Evolutionary conservation across 108 stramenopile species (phyloP), one percentile per base, ranked within the genome.

Genomic region (Licmophora abbreviata): DNA sequence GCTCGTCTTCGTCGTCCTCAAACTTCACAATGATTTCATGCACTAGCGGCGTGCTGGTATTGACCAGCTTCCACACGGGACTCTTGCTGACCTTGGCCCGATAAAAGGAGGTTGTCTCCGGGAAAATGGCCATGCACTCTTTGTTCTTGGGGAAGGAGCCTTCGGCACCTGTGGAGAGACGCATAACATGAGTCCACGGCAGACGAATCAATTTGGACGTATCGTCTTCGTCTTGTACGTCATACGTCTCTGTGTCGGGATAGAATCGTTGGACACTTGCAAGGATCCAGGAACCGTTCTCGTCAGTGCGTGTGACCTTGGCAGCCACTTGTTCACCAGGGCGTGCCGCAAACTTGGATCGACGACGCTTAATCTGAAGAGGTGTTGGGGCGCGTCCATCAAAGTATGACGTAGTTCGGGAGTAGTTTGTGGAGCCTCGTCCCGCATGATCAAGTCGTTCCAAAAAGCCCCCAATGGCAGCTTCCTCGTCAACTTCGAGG

Each of bases 101-200:
- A 67, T 98, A 98, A 55, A 98, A 98, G 12, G 74, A 78, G 12
- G 95, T 97, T 1, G 95, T 98, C 70, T 97, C 95, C 1, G 97
- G 97, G 63, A 98, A 98, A 43, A 98, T 96, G n/a, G 97, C 97
- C 88, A 97, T 92, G 50, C 93, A 92, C 32, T 74, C 66, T 5
- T 84, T 83, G 4, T 88, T 85, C 66, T 92, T 94, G 4, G 71
- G 62, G 58, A 92, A 89, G 49, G 83, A 82, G 0, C 81, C 83
- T 61, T 95, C 93, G 9, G 74, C 69, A 11, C 90, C 93, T 1
- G 68, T 86, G 20, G 63, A 61, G 35, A 95, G 57, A 18, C 95
- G 70, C 88, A 93, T 93, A 43, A 95, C 92, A 64, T 92, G 86
- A 53, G 68, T 69, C 85, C 79, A 92, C 1, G 95, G 95, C 49